A percentile compares a stretch with the other conserved stretches of the same genome.
phyloP scores from a whole-genome alignment of 768 basidiomycete genomes.

The Auriscalpium orientale region DNA sequence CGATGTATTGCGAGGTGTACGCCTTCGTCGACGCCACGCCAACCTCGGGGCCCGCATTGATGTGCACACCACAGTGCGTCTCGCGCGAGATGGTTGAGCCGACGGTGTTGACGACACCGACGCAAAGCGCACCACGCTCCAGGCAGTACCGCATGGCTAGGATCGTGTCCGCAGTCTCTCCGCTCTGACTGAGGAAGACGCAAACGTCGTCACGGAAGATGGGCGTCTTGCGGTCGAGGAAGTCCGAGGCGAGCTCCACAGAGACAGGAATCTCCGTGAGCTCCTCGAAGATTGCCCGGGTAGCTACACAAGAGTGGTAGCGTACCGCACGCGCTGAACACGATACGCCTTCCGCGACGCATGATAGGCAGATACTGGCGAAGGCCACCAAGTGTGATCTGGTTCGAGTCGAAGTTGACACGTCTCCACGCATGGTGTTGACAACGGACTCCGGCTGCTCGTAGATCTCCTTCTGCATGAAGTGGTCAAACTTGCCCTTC shows the following conservation, averaged over 20 bases:
- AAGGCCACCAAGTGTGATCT: conserved; percentile 90
- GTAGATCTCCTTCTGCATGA: conserved; percentile 99
- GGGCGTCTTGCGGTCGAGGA: conserved; percentile 96
- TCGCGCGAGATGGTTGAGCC: conserved; percentile 97
- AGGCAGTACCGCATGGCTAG: conserved; percentile 93
- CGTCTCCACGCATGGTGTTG: conserved; percentile 99
- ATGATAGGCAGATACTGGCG: conserved; percentile 95
- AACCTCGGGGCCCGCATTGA: conserved; percentile 98
- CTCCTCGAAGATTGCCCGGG: conserved; percentile 97
- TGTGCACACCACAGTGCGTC: conserved; percentile 98
- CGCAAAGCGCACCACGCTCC: conserved; percentile 91
- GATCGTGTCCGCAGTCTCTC: conserved; percentile 98
- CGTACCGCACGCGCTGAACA: conserved; percentile 99
- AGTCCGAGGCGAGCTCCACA: conserved; percentile 95
- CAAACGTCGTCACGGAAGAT: conserved; percentile 99
- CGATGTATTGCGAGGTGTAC: conserved; percentile 98
- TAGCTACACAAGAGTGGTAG: conserved; percentile 95
- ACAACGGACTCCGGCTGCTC: conserved; percentile 98
- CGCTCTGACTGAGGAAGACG: conserved; percentile 94
- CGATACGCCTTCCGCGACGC: conserved; percentile 86
- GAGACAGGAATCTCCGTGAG: conserved; percentile 97
- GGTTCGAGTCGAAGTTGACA: conserved; percentile 92
- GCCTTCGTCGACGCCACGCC: conserved; percentile 99
- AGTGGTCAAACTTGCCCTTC: conserved; percentile 99
- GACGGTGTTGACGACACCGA: conserved; percentile 98